phyloP scores from a whole-genome alignment of 2,329 filamentous ascomycete genomes.

The Tympanopsis confertula region DNA sequence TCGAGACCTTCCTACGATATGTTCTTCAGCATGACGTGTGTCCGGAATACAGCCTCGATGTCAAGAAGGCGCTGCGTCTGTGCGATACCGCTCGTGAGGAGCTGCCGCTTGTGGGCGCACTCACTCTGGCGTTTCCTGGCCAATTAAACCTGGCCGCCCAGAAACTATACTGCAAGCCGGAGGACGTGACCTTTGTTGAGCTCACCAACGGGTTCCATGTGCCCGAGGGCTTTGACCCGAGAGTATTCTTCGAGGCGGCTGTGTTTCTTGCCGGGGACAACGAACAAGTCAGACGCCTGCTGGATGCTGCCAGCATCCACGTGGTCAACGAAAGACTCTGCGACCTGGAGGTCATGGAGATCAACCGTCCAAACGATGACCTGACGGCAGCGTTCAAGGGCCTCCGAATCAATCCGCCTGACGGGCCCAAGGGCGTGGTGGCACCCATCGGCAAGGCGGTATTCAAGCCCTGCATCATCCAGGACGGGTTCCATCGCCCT shows the following conservation, averaged over 20 bases:
- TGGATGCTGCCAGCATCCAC: conserved; percentile 17
- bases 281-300: conserved; percentile 9
- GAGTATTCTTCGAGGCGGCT: conserved; percentile 28
- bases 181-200: conserved; percentile 7
- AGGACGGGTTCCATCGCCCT: conserved; percentile 25
- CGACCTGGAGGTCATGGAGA: conserved; percentile 46
- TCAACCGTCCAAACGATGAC: conserved; percentile 32
- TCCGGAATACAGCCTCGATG: conserved; percentile 61
- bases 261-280: conserved; percentile 23
- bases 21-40: conserved; percentile 76
- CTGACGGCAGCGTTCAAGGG: conserved; percentile 28
- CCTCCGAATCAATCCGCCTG: conserved; percentile 16
- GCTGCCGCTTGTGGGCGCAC: conserved; percentile 43
- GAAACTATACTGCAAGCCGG: conserved; percentile 43
- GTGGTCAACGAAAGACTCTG: conserved; percentile 35
- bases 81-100: conserved; percentile 60
- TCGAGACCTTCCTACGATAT: conserved; percentile 83
- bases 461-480: conserved; percentile 31
- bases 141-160: conserved; percentile 70
- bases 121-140: conserved; percentile 52
- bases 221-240: conserved; percentile 28
- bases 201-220: conserved; percentile 9
- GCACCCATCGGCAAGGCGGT: conserved; percentile 30
- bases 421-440: conserved; percentile 17
- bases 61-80: conserved; percentile 52